Evolutionary conservation across 2,329 filamentous ascomycete species (phyloP).

Genomic region (Penicillium sp.): DNA sequence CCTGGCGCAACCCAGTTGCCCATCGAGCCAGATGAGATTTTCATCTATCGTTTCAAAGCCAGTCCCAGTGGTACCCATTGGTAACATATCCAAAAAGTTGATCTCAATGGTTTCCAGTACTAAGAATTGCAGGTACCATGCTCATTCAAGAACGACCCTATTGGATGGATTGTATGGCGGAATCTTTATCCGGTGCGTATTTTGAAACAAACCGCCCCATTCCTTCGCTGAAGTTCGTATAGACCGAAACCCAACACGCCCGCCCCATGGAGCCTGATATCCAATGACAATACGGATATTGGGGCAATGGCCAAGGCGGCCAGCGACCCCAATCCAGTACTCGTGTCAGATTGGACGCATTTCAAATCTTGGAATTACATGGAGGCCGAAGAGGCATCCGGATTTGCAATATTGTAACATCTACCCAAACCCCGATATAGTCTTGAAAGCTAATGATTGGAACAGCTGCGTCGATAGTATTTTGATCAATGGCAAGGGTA

Average conservation of each 20-base stretch:
- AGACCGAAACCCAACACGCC: conserved; percentile 8
- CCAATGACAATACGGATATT: conserved; percentile 36
- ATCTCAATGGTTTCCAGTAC: not conserved
- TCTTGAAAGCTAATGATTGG: not conserved
- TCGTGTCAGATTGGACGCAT: conserved; percentile 59
- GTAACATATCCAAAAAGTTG: conserved; percentile 43
- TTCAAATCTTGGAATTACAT: conserved; percentile 46
- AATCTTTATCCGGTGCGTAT: conserved; percentile 50
- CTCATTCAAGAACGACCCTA: conserved; percentile 55
- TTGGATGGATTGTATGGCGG: conserved; percentile 61
- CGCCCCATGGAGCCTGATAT: conserved; percentile 40
- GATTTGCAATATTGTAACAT: conserved; percentile 10
- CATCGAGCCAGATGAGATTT: not conserved
- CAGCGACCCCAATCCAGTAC: conserved; percentile 45
- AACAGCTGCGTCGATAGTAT: conserved; percentile 24
- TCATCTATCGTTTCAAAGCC: not conserved
- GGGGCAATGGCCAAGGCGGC: conserved; percentile 53
- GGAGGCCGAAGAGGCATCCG: conserved; percentile 1
- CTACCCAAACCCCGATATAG: not conserved
- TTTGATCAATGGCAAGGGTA: conserved; percentile 22
- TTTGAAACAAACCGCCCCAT: conserved; percentile 12
- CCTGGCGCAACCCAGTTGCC: not conserved
- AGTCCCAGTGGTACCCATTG: conserved; percentile 47
- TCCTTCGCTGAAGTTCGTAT: not conserved
- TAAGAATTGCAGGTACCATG: conserved; percentile 40